A percentile compares a stretch with the other conserved stretches of the same genome.
Conservation (phyloP, 176 grass and related monocot genomes). For the Elaeis guineensis region DNA sequence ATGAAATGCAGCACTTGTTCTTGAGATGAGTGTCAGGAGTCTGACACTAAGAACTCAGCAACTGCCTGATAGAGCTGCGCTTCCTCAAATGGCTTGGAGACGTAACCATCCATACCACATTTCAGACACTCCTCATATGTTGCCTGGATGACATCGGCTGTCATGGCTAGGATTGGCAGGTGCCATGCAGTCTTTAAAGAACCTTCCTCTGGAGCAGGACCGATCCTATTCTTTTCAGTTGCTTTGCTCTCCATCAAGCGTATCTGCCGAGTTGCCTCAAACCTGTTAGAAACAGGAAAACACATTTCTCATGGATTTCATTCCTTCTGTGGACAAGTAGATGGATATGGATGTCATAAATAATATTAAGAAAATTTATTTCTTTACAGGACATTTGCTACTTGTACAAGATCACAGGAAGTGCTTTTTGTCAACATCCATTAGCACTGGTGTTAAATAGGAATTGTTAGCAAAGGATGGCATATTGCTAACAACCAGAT, state of each 20-base stretch:
- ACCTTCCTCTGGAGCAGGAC: slow-evolving; percentile 10
- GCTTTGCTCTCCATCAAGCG: slow-evolving; percentile 58
- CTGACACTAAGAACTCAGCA: slow-evolving; percentile 51
- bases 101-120: slow-evolving; percentile 92
- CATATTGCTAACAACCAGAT: too few species aligned
- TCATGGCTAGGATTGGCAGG: slow-evolving; percentile 89
- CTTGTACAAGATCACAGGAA: too few species aligned
- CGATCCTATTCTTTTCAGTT: slow-evolving; percentile 22
- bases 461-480: too few species aligned
- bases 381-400: too few species aligned
- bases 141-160: slow-evolving; percentile 90
- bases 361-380: neutral
- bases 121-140: slow-evolving; percentile 85
- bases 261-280: slow-evolving; percentile 82
- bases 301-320: neutral
- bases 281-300: slow-evolving; percentile 26
- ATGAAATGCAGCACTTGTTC: too few species aligned
- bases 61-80: slow-evolving; percentile 76
- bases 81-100: slow-evolving; percentile 96
- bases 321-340: too few species aligned
- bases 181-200: slow-evolving; percentile 28
- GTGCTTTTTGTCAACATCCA: too few species aligned
- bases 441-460: too few species aligned
- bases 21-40: too few species aligned
- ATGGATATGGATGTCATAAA: neutral